These are phyloP conservation scores for Cucumis variabilis DNA, from an alignment of 331 rosid genomes.

Conservation along the genomic window DNA sequence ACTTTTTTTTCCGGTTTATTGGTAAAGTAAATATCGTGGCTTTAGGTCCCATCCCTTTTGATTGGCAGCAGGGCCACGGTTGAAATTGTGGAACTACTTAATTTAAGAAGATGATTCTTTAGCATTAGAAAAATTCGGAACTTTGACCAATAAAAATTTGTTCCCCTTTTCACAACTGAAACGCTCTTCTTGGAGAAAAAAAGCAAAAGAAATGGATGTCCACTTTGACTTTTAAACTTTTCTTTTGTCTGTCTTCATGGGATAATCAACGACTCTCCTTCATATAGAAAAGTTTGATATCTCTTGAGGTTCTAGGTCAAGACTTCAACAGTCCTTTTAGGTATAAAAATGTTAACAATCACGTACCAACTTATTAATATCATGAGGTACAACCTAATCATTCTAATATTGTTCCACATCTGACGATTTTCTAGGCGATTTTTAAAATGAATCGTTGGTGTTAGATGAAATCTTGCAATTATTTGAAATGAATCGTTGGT, in stretches of 20 bases:
- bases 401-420: too few relatives aligned
- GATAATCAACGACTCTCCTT: neutral
- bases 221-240: neutral
- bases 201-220: neutral
- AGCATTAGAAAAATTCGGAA: neutral
- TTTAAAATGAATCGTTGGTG: too few relatives aligned
- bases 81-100: conserved; percentile 13
- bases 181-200: too few relatives aligned
- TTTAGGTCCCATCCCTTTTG: neutral
- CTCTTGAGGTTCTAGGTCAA: neutral
- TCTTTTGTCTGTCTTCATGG: neutral
- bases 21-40: neutral
- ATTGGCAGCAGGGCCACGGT: conserved; percentile 15
- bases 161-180: neutral
- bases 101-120: conserved; percentile 19
- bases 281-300: neutral
- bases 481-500: too few relatives aligned
- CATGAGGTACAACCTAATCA: too few relatives aligned
- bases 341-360: neutral
- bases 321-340: neutral
- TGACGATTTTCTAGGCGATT: too few relatives aligned
- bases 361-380: neutral
- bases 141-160: neutral
- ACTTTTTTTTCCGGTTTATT: too few relatives aligned
- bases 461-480: too few relatives aligned